These are phyloP conservation scores for Zygosaccharomyces bisporus DNA, from an alignment of 805 yeast genomes.

Conservation along the genomic window DNA sequence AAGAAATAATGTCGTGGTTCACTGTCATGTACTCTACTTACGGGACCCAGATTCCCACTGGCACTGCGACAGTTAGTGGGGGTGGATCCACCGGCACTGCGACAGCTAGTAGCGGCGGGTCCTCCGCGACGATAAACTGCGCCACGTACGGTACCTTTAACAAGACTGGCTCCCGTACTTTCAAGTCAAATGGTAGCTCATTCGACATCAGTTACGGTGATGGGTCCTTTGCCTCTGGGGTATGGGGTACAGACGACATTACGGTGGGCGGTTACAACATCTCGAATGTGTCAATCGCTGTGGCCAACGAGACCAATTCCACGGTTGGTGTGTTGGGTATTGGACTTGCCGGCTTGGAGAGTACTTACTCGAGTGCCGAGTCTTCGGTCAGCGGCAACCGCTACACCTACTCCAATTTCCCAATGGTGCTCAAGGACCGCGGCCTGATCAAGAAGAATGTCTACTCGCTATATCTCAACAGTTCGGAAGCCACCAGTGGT, in stretches of 20 bases:
- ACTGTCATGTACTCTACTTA: neutral
- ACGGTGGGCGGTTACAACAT: conserved; percentile 49
- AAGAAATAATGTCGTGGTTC: neutral
- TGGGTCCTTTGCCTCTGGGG: conserved; percentile 42
- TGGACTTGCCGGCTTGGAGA: conserved; percentile 67
- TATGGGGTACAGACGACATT: conserved; percentile 53
- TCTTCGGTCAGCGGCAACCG: conserved; percentile 13
- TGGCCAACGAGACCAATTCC: conserved; percentile 63
- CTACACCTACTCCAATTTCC: conserved; percentile 61
- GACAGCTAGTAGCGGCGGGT: neutral
- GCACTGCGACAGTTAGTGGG: neutral
- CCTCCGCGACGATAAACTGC: conserved; percentile 37
- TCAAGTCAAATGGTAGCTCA: conserved; percentile 31
- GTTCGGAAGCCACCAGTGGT: conserved; percentile 42
- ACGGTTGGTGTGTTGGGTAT: conserved; percentile 69
- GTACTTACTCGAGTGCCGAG: conserved; percentile 42
- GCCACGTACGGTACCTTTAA: conserved; percentile 37
- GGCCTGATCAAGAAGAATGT: conserved; percentile 54
- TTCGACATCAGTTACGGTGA: conserved; percentile 54
- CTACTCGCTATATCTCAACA: conserved; percentile 61
- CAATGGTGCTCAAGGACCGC: conserved; percentile 52
- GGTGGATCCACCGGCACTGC: neutral
- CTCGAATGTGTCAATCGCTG: conserved; percentile 60
- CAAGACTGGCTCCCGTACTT: conserved; percentile 23
- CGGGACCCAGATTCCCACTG: neutral